Base-by-base conservation (phyloP, 805 yeast species). In the Cyberlindnera maritima region DNA sequence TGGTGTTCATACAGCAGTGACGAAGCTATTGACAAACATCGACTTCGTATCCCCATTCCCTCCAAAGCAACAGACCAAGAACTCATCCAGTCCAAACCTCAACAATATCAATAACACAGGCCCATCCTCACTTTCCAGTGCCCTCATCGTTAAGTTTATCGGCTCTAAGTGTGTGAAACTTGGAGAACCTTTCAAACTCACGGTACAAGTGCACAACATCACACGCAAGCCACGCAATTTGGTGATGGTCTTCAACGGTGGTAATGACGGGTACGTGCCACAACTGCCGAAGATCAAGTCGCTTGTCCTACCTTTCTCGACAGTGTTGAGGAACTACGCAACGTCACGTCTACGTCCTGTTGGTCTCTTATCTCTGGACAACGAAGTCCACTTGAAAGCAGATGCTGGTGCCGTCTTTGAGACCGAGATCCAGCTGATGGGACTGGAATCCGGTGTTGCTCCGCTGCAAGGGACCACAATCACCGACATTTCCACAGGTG, bases 391-490 rank as follows among this genome's bases (percentile, higher is more conserved):
- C 21, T 69, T 87, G 23, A 85, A 85, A 4, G 10, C 63, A 12
- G 57, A 56, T 81, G 53, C 82, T 4, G 79, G 79, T 42, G 71
- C 79, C 15, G 79, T 85, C 11, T 81, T 73, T 56, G 91, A 87
- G 53, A 75, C 88, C 2, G 81, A 77, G 43, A 65, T 87, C 23
- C 70, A 69, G 42, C 62, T 87, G 33, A 66, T 84, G 39, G 90
- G 88, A 0, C 65, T 85, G 13, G 75, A 80, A 36, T 71, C 73
- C 53, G 96, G 96, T 0, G 72, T 83, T 8, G 81, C 76, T 59
- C 76, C 78, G 37, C 64, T 88, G 18, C 80, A 76, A 45, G 89
- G 87, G 2, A 73, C 85, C n/a, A 76, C 76, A 47, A 69, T 88
- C 13, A 73, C 81, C 39, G 95, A 87, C 57, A 67, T 80, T 11